A percentile compares a stretch with the other conserved stretches of the same genome.
These are phyloP conservation scores for Tricholoma furcatifolium DNA, from an alignment of 768 basidiomycete genomes.

Conservation along the genomic window DNA sequence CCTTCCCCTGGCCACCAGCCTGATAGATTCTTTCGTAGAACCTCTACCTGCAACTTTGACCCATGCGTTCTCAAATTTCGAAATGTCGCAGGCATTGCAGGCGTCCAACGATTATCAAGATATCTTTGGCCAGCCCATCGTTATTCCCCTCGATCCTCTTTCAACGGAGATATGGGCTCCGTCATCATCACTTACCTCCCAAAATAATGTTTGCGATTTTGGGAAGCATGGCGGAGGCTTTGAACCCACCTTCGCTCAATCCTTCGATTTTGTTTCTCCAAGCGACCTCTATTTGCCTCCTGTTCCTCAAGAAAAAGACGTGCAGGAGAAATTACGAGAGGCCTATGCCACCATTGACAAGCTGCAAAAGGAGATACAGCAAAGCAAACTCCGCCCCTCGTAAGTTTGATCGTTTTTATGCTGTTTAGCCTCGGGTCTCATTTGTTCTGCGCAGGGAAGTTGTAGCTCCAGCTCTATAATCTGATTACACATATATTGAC, in stretches of 20 bases:
- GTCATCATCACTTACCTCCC: neutral
- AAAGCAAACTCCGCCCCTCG: slow-evolving; percentile 15
- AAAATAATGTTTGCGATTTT: neutral
- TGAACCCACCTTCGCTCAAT: neutral
- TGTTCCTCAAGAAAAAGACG: slow-evolving; percentile 9
- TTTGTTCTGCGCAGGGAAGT: neutral
- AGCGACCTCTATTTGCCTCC: neutral
- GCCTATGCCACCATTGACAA: slow-evolving; percentile 33
- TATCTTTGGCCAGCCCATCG: neutral
- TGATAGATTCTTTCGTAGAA: neutral
- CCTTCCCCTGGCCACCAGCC: too few species aligned
- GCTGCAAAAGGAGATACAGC: slow-evolving; percentile 27
- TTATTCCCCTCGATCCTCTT: neutral
- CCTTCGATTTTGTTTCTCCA: neutral
- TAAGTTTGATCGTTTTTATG: neutral
- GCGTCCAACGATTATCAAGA: neutral
- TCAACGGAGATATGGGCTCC: slow-evolving; percentile 1
- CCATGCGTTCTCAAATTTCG: slow-evolving; percentile 1
- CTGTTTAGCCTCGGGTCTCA: neutral
- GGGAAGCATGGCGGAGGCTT: neutral
- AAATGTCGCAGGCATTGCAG: neutral
- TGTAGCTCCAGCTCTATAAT: neutral
- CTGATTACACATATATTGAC: neutral
- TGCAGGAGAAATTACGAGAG: slow-evolving; percentile 27
- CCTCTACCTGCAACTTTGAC: neutral